Base-by-base conservation (phyloP, 371 early-diverging fungal genomes). In the Mucor saturninus region DNA sequence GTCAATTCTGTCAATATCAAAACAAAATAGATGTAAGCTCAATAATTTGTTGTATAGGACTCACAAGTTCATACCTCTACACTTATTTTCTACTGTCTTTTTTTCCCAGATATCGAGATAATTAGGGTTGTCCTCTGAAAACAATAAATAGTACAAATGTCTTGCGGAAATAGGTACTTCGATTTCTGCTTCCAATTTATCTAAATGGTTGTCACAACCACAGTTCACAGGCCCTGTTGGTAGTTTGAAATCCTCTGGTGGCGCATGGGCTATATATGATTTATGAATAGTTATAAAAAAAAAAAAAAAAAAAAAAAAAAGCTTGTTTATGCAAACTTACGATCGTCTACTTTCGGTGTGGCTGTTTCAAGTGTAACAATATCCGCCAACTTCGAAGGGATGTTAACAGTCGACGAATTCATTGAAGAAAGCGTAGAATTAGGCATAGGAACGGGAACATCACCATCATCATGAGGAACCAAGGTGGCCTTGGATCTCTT, bases 201-300 rank as follows among this genome's bases (percentile, higher is more conserved):
- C 92, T 28, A 85, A 65, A 67, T 92, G 92, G 30, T 83, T 84
- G 45, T 83, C 77, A 67, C 92, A 92, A 10, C 78, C 83, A 57
- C 92, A 92, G 5, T 61, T 49, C 1, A 79, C 74, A 7, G 85
- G 85, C 0, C 71, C 75, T 8, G 79, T 54, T 0, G 90, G 92
- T 6, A 48, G 54, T 10, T 82, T 74, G 10, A 87, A 66, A 6
- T 66, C 63, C 3, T 78, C 57, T 30, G 82, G 83, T 26, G 75
- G 55, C n/a, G 67, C 72, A 52, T 77, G 70, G 21, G 38, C 68
- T 68, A 51, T 14, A 14, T 43, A 14, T 43, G n/a, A 14, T 14
- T 42, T 1, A 21, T 21, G 21, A 42, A 4, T 13, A 8, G 43
- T 43, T 15, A 42, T 21, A 39, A 29, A 30, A 59, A 28, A 42